A percentile compares a stretch with the other conserved stretches of the same genome.
phyloP scores from a whole-genome alignment of 23 red algal species.

The Pyropia yezoensis region DNA sequence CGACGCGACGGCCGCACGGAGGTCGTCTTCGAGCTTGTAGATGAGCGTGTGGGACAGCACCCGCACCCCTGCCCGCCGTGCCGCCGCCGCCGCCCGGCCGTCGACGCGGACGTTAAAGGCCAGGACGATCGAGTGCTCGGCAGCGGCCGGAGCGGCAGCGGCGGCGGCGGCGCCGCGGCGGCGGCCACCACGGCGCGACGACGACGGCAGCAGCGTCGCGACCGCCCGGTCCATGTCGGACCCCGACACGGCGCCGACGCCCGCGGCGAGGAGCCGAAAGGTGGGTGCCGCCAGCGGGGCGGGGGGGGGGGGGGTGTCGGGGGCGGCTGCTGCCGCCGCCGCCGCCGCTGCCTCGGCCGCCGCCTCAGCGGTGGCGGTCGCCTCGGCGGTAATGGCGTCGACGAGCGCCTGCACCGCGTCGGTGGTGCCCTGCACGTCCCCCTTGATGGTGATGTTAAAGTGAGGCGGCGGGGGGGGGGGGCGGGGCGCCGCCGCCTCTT shows the following conservation, averaged over 20 bases:
- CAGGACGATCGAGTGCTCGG: slow-evolving; percentile 43
- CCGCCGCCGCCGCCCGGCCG: slow-evolving; percentile 4
- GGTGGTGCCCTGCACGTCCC: slow-evolving; percentile 51
- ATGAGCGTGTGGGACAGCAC: slow-evolving; percentile 37
- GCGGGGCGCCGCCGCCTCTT: neutral
- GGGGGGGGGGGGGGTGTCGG: no score
- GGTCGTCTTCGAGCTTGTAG: slow-evolving; percentile 50
- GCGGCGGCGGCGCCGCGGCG: neutral
- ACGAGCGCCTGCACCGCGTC: slow-evolving; percentile 73
- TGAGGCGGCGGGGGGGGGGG: neutral
- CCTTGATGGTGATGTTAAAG: slow-evolving; percentile 54
- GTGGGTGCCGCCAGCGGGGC: no score
- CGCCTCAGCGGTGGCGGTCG: neutral
- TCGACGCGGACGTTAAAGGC: slow-evolving; percentile 56
- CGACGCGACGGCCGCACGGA: slow-evolving; percentile 10
- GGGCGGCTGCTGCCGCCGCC: no score
- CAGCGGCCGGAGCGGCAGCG: slow-evolving; percentile 1
- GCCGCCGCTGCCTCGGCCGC: no score
- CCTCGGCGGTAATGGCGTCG: slow-evolving; percentile 26
- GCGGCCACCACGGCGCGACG: neutral
- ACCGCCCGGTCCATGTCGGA: slow-evolving; percentile 61
- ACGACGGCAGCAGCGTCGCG: slow-evolving; percentile 3
- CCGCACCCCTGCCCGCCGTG: slow-evolving; percentile 1
- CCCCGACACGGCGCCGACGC: slow-evolving; percentile 60
- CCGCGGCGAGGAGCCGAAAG: slow-evolving; percentile 36